These are phyloP conservation scores for Aphanomyces stellatus DNA, from an alignment of 352 stramenopile species.

Conservation along the genomic window DNA sequence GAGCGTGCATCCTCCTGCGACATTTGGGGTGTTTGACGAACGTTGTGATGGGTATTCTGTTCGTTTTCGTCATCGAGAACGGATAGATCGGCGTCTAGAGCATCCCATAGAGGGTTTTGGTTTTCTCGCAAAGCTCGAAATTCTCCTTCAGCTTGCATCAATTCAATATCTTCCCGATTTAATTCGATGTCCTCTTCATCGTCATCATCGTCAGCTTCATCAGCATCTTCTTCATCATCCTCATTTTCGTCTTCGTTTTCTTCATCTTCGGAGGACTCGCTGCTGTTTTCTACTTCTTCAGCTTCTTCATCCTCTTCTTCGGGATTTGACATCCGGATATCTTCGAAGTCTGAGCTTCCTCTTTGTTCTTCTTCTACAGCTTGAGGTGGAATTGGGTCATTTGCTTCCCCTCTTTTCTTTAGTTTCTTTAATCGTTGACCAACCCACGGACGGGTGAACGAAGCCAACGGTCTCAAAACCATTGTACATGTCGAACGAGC, in stretches of 20 bases:
- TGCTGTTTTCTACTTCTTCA: constrained; percentile 31
- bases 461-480: constrained; percentile 69
- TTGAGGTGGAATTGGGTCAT: too few relatives aligned
- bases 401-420: constrained; percentile 33
- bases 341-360: constrained; percentile 28
- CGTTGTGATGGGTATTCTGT: constrained; percentile 6
- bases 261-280: constrained; percentile 38
- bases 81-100: constrained; percentile 59
- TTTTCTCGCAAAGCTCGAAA: constrained; percentile 12
- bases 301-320: constrained; percentile 41
- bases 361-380: background rate
- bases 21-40: background rate
- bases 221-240: constrained; percentile 30
- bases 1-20: constrained; percentile 20
- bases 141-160: constrained; percentile 22
- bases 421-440: constrained; percentile 53
- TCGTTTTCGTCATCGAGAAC: constrained; percentile 75
- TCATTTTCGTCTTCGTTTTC: constrained; percentile 36
- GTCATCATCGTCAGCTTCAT: constrained; percentile 32
- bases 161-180: constrained; percentile 26
- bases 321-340: constrained; percentile 61
- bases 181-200: constrained; percentile 10
- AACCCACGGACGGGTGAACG: constrained; percentile 71
- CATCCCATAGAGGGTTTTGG: constrained; percentile 48
- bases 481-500: constrained; percentile 67